phyloP scores from a whole-genome alignment of 2,329 filamentous ascomycete species.

The Diaporthe ampelina region DNA sequence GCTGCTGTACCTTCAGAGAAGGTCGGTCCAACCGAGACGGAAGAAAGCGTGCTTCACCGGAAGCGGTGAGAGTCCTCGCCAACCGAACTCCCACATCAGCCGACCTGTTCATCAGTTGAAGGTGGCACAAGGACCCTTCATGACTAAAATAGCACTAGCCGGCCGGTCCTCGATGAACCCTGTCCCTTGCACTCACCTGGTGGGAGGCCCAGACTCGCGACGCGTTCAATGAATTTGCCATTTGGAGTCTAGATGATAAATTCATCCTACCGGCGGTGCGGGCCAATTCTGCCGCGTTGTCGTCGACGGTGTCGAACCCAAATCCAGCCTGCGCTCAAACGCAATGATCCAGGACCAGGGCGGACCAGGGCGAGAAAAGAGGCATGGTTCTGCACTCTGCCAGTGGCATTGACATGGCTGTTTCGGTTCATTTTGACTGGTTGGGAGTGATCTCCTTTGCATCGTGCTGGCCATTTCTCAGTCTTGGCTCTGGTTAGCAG shows the following conservation, averaged over 20 bases:
- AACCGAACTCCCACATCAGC: slow-evolving; percentile 1
- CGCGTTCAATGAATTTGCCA: not conserved
- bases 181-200: not conserved
- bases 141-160: slow-evolving; percentile 24
- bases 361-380: not conserved
- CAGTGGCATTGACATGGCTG: not conserved
- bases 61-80: slow-evolving; percentile 19
- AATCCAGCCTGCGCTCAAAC: not conserved
- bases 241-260: slow-evolving; percentile 2
- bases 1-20: not conserved
- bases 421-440: not conserved
- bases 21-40: slow-evolving; percentile 20
- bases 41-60: slow-evolving; percentile 10
- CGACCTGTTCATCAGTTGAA: not conserved
- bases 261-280: not conserved
- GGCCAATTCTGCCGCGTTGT: not conserved
- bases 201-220: slow-evolving; percentile 1
- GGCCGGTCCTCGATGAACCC: not conserved
- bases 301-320: not conserved
- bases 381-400: not conserved
- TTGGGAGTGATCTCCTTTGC: no score
- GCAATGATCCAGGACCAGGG: not conserved
- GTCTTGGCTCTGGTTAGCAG: not conserved
- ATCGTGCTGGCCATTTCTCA: not conserved
- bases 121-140: slow-evolving; percentile 1